These are phyloP conservation scores for Lepidium campestre DNA, from an alignment of 441 rosid genomes.

Conservation along the genomic window DNA sequence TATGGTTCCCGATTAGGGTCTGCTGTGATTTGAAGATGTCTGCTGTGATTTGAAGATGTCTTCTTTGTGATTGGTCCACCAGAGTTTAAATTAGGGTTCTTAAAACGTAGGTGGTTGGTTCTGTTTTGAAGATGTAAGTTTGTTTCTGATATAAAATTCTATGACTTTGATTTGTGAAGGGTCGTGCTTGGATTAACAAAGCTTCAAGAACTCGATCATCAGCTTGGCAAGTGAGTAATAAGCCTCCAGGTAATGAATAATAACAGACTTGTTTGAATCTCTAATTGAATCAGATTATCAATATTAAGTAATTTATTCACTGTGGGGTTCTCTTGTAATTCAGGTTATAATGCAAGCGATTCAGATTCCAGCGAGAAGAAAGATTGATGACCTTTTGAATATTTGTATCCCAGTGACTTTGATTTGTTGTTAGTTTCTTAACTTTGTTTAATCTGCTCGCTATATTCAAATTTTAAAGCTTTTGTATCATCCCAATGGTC, in stretches of 20 bases:
- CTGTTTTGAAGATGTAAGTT: not conserved
- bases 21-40: not conserved
- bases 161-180: slow-evolving; percentile 33
- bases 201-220: slow-evolving; percentile 61
- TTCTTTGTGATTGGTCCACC: not conserved
- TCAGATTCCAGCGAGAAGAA: slow-evolving; percentile 54
- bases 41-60: not conserved
- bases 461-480: slow-evolving; percentile 9
- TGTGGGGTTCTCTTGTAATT: not conserved
- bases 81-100: not conserved
- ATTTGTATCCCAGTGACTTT: slow-evolving; percentile 20
- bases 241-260: slow-evolving; percentile 53
- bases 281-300: not conserved
- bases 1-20: not conserved
- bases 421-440: slow-evolving; percentile 9
- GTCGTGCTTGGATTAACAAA: slow-evolving; percentile 61
- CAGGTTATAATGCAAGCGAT: slow-evolving; percentile 73
- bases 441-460: not conserved
- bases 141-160: not conserved
- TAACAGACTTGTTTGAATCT: not conserved
- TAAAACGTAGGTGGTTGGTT: not conserved
- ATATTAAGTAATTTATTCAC: not conserved
- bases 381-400: slow-evolving; percentile 9
- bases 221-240: slow-evolving; percentile 56
- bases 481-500: not conserved